phyloP scores from a whole-genome alignment of 495 filamentous ascomycete species.

The Aspergillus wentii region DNA sequence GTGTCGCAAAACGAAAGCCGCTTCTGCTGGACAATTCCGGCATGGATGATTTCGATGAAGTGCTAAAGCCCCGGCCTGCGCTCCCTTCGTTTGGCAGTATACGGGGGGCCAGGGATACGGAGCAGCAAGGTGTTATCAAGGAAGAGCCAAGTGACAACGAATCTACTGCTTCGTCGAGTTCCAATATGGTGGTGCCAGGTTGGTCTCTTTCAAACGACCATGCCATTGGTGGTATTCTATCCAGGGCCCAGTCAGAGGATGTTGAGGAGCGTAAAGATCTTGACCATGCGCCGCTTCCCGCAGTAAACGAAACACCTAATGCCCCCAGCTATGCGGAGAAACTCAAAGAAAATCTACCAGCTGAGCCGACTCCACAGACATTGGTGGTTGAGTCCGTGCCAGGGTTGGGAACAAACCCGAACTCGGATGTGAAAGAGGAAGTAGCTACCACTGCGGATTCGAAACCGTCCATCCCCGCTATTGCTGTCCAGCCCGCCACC shows the following conservation, averaged over 20 bases:
- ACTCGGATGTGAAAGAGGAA: neutral
- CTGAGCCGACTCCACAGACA: neutral
- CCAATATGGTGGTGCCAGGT: constrained; percentile 14
- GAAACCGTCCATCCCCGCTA: constrained; percentile 32
- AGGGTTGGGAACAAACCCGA: too few relatives aligned
- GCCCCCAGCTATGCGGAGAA: too few relatives aligned
- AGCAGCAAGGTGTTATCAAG: constrained; percentile 8
- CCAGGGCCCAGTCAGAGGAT: constrained; percentile 12
- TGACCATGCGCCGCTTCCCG: neutral
- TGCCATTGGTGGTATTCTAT: constrained; percentile 55
- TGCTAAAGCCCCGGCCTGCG: constrained; percentile 69
- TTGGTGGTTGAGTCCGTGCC: neutral
- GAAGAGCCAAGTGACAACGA: constrained; percentile 34
- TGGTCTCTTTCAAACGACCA: constrained; percentile 58
- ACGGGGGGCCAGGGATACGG: constrained; percentile 39
- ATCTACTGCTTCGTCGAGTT: constrained; percentile 30
- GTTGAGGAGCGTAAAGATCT: too few relatives aligned
- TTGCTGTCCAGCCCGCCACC: constrained; percentile 43
- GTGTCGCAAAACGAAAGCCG: constrained; percentile 45
- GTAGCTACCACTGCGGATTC: constrained; percentile 2
- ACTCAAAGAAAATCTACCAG: neutral
- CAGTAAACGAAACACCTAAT: constrained; percentile 1
- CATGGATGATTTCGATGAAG: constrained; percentile 54
- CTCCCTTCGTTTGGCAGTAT: constrained; percentile 85
- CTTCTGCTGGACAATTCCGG: constrained; percentile 27